phyloP scores from a whole-genome alignment of 176 grass and related monocot species.

The Triticum turgidum region DNA sequence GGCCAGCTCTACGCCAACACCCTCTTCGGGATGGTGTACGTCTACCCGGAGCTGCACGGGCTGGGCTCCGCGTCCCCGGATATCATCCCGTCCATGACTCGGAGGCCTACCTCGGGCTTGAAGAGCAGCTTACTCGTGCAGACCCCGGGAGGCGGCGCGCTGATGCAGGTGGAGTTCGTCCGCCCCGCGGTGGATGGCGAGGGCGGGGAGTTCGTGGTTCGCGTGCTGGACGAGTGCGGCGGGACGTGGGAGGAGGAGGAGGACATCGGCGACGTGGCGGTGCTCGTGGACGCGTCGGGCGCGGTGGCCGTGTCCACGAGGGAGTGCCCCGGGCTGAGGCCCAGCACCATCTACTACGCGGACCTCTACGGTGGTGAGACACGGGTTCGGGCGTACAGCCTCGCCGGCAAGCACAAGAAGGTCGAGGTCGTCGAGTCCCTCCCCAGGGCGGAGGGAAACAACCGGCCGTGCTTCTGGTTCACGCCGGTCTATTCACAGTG shows the following conservation, averaged over 20 bases:
- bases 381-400: conserved; percentile 40
- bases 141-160: conserved; percentile 20
- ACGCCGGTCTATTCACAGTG: conserved; percentile 40
- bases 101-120: conserved; percentile 26
- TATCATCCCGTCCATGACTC: conserved; percentile 44
- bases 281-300: conserved; percentile 40
- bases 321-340: conserved; percentile 38
- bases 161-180: conserved; percentile 51
- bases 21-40: conserved; percentile 39
- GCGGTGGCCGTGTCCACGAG: conserved; percentile 39
- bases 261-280: conserved; percentile 44
- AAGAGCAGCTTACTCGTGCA: conserved; percentile 47
- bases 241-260: conserved; percentile 43
- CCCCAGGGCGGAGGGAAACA: conserved; percentile 11
- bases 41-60: conserved; percentile 37
- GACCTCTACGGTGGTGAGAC: conserved; percentile 34
- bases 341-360: conserved; percentile 48
- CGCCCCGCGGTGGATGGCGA: background rate
- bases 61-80: conserved; percentile 41
- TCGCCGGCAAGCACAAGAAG: conserved; percentile 40
- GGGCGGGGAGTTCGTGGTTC: conserved; percentile 37
- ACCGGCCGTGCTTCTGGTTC: conserved; percentile 44
- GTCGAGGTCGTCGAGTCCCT: conserved; percentile 43
- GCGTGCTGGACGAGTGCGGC: conserved; percentile 46
- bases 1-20: conserved; percentile 54